Evolutionary conservation across 2,329 filamentous ascomycete species (phyloP), one percentile per base, ranked within the genome.

Genomic region (Fusarium chaquense): DNA sequence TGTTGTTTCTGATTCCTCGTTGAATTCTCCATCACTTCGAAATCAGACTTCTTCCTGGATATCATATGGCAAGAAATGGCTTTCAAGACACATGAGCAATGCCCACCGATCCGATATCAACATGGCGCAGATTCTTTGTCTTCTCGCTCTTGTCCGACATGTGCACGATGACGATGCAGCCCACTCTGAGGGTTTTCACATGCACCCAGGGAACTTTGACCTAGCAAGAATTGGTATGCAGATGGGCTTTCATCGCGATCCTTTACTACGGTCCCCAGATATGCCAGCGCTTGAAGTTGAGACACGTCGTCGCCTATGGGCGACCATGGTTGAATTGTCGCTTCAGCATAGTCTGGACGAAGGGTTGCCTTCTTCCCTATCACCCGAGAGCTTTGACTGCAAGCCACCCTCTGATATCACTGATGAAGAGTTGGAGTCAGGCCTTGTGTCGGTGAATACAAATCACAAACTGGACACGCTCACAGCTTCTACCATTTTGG

Each of bases 211-310:
- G 6, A 24, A 52, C 9, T 52, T 52, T 22, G 49, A 52, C 6
- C 35, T 52, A 15, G 49, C 49, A 2, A 52, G 49, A 6, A 30
- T 52, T 22, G 49, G 49, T 22, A 52, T 52, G 49, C 49, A 40
- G 10, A 52, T 52, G 49, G 26, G 26, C 4, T 52, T 40, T n/a
- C 49, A 52, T 41, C 49, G 49, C 5, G 49, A 52, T 6, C 49
- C 49, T 22, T 20, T 52, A 13, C 22, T 52, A 13, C 16, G 33
- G 18, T 28, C 49, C 13, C 26, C 49, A 12, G 35, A 18, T 6
- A 52, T 52, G 49, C 12, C 24, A 3, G 26, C 11, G 5, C 26
- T 28, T n/a, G 49, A 40, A 10, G 49, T 15, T 15, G 49, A 52
- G 11, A 52, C 22, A 4, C 18, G 49, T 3, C 49, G 49, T 7